Conservation (phyloP, 441 rosid species). For the Aleurites moluccanus region DNA sequence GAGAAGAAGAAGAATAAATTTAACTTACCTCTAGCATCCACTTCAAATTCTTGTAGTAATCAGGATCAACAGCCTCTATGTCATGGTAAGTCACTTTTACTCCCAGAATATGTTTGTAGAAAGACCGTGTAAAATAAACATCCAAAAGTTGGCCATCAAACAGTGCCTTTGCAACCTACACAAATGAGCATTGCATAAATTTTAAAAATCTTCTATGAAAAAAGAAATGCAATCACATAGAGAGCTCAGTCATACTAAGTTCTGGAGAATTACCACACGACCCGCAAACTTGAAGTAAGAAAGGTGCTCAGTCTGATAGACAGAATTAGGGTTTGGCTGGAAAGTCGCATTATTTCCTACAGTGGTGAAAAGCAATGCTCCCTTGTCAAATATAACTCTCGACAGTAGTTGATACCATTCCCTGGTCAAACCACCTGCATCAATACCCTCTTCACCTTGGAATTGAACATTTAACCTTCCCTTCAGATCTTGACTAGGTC, state of each 20-base stretch:
- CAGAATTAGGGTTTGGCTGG: constrained; percentile 99
- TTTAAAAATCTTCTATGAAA: constrained; percentile 12
- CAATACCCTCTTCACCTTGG: constrained; percentile 99
- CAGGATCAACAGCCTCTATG: constrained; percentile 99
- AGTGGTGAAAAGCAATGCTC: constrained; percentile 92
- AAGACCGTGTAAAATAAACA: constrained; percentile 96
- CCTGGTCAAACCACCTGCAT: constrained; percentile 98
- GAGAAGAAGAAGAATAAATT: constrained; percentile 5
- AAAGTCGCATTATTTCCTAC: constrained; percentile 94
- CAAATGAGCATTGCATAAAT: constrained; percentile 28
- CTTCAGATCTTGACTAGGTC: constrained; percentile 83
- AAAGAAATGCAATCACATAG: not conserved
- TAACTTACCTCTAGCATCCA: constrained; percentile 96
- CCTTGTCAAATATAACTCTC: constrained; percentile 95
- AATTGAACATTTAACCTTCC: constrained; percentile 96
- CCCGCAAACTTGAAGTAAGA: constrained; percentile 98
- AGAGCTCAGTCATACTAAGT: constrained; percentile 19
- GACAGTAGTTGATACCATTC: constrained; percentile 99
- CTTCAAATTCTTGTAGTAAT: constrained; percentile 96
- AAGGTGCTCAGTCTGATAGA: constrained; percentile 94
- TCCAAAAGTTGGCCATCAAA: constrained; percentile 99
- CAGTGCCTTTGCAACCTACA: constrained; percentile 94
- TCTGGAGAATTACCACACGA: constrained; percentile 68
- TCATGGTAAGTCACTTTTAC: constrained; percentile 98
- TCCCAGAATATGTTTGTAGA: constrained; percentile 95